These are phyloP conservation scores for Trichocladium uniseriatum DNA, from an alignment of 495 filamentous ascomycete species.

Conservation along the genomic window DNA sequence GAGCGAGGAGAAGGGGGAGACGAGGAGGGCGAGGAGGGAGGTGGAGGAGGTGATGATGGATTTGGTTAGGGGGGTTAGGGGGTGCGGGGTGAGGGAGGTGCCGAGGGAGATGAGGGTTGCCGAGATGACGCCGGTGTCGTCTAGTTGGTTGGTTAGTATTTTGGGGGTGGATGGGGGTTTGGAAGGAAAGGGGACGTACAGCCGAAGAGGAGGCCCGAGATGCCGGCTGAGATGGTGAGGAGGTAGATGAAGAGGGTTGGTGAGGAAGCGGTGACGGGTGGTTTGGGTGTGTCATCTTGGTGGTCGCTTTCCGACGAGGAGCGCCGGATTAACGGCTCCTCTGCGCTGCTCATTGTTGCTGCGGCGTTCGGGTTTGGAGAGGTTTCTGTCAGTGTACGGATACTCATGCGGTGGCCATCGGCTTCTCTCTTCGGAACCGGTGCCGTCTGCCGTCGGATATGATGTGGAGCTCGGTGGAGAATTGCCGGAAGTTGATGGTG, in stretches of 20 bases:
- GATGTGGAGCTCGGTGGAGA: too few species aligned
- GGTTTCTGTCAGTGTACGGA: too few species aligned
- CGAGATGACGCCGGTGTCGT: constrained; percentile 82
- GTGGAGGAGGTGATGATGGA: constrained; percentile 77
- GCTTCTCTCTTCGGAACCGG: too few species aligned
- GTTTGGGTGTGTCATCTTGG: constrained; percentile 1
- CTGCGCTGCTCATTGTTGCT: constrained; percentile 15
- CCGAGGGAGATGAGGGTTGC: constrained; percentile 74
- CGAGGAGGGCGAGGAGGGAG: constrained; percentile 66
- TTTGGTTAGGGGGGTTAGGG: constrained; percentile 67
- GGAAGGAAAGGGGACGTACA: constrained; percentile 47
- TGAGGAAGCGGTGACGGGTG: constrained; percentile 2
- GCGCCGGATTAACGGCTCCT: constrained; percentile 20
- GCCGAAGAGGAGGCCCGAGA: constrained; percentile 81
- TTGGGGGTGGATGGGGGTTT: not conserved
- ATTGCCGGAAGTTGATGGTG: too few species aligned
- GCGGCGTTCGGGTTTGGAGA: too few species aligned
- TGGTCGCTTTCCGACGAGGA: not conserved
- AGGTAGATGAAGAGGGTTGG: constrained; percentile 54
- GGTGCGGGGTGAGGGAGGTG: constrained; percentile 57
- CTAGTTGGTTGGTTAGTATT: constrained; percentile 33
- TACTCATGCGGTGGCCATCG: too few species aligned
- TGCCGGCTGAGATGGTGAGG: constrained; percentile 69
- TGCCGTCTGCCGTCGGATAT: too few species aligned
- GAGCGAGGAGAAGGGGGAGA: constrained; percentile 65